These are phyloP conservation scores for Heterobasidion occidentale DNA, from an alignment of 1,284 basidiomycete species.

Conservation along the genomic window DNA sequence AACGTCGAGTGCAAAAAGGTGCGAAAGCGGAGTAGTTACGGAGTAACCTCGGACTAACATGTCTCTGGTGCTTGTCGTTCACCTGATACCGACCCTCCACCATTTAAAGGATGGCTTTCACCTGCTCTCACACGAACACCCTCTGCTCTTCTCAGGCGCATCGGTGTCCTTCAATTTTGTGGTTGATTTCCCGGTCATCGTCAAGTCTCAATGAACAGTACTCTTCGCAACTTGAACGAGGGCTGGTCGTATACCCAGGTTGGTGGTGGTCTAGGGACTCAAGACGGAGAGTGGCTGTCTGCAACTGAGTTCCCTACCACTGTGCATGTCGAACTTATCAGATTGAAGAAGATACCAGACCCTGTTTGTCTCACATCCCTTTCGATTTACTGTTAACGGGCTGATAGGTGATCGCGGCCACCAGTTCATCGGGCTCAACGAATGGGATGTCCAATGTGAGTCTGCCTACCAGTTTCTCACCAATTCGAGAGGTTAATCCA, in stretches of 20 bases:
- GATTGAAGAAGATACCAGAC: constrained; percentile 66
- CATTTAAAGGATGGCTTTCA: not conserved
- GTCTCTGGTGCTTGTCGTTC: not conserved
- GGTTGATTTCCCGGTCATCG: too few species aligned
- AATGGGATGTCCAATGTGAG: constrained; percentile 85
- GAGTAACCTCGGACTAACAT: not conserved
- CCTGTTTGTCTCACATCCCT: constrained; percentile 42
- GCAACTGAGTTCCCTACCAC: constrained; percentile 68
- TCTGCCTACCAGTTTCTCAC: not conserved
- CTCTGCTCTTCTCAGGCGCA: too few species aligned
- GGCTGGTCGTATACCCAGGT: constrained; percentile 66
- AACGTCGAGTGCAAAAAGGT: not conserved
- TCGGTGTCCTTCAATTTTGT: too few species aligned
- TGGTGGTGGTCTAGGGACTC: constrained; percentile 49
- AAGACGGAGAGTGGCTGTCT: constrained; percentile 58
- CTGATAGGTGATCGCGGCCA: constrained; percentile 3
- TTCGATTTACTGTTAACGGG: not conserved
- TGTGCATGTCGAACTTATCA: constrained; percentile 79
- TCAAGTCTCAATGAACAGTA: constrained; percentile 4
- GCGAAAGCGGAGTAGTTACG: not conserved
- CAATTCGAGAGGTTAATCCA: too few species aligned
- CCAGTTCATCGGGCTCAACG: constrained; percentile 68
- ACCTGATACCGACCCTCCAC: not conserved
- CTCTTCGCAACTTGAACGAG: constrained; percentile 16
- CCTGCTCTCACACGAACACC: not conserved